A percentile compares a stretch with the other conserved stretches of the same genome.
phyloP scores from a whole-genome alignment of 768 basidiomycete genomes.

The Xerocomellus dryophilus region DNA sequence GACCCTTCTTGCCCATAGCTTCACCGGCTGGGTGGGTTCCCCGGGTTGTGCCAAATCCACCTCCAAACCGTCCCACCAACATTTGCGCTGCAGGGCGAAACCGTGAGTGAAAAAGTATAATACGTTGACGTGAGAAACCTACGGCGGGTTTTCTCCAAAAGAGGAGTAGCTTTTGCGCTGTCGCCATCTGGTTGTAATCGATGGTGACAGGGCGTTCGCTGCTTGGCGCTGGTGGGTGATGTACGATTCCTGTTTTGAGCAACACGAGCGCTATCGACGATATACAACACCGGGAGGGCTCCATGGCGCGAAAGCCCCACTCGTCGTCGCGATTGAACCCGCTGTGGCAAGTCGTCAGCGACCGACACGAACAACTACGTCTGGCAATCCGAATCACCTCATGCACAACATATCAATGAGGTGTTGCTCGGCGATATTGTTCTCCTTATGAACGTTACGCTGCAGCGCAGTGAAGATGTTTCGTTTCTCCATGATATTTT shows the following conservation, averaged over 20 bases:
- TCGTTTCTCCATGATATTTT: conserved; percentile 81
- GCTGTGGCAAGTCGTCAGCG: conserved; percentile 34
- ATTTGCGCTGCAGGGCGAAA: conserved; percentile 73
- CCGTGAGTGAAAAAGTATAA: neutral
- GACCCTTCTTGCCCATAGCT: conserved; percentile 95
- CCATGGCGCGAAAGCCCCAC: conserved; percentile 96
- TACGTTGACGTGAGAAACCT: conserved; percentile 34
- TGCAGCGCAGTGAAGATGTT: conserved; percentile 98
- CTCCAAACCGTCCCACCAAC: conserved; percentile 99
- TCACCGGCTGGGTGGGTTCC: conserved; percentile 57
- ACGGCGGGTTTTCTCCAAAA: conserved; percentile 99
- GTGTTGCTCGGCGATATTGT: conserved; percentile 98
- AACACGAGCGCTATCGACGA: conserved; percentile 97
- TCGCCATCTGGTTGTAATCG: conserved; percentile 92
- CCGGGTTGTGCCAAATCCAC: conserved; percentile 69
- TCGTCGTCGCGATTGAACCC: conserved; percentile 97
- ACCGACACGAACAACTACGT: conserved; percentile 1
- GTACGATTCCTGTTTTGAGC: conserved; percentile 93
- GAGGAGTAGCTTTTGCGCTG: conserved; percentile 91
- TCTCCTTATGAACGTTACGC: conserved; percentile 98
- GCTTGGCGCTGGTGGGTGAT: conserved; percentile 50
- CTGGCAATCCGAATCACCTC: conserved; percentile 57
- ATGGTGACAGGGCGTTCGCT: conserved; percentile 74
- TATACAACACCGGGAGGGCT: conserved; percentile 95
- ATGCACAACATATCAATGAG: conserved; percentile 99